Conservation (phyloP, 495 filamentous ascomycete species). For the Hyaloscypha hepaticicola region DNA sequence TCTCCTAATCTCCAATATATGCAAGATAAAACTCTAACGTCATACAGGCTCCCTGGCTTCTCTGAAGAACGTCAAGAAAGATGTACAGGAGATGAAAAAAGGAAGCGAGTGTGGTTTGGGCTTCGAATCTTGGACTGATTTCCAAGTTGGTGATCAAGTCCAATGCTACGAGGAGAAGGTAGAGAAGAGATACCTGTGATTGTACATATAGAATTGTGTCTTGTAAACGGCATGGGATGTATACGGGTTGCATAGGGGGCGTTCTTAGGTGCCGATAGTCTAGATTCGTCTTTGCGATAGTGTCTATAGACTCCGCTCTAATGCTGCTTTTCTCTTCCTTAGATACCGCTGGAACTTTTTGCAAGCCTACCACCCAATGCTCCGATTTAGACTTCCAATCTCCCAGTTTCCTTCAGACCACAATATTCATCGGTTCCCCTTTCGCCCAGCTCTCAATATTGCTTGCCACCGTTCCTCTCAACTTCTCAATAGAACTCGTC, state of each 20-base stretch:
- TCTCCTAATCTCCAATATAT: background rate
- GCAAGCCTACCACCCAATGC: no score
- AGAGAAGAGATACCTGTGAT: conserved; percentile 66
- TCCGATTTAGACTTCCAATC: no score
- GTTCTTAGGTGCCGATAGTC: background rate
- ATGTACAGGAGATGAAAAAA: conserved; percentile 84
- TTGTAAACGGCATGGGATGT: background rate
- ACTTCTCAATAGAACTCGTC: conserved; percentile 26
- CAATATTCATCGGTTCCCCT: conserved; percentile 21
- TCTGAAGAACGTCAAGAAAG: conserved; percentile 90
- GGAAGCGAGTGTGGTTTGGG: conserved; percentile 88
- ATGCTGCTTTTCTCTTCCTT: background rate
- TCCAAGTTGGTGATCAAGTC: conserved; percentile 78
- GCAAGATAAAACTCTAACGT: conserved; percentile 4
- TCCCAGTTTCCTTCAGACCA: conserved; percentile 2
- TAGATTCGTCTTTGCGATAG: background rate
- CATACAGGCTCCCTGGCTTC: conserved; percentile 66
- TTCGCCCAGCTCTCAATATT: conserved; percentile 30
- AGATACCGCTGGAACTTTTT: no score
- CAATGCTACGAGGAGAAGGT: conserved; percentile 79
- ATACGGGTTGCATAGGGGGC: no score
- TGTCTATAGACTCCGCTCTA: background rate
- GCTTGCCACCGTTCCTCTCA: conserved; percentile 20
- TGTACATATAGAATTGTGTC: background rate
- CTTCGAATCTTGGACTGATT: conserved; percentile 76